phyloP scores from a whole-genome alignment of 208 protist species.

The Novymonas esmeraldas region DNA sequence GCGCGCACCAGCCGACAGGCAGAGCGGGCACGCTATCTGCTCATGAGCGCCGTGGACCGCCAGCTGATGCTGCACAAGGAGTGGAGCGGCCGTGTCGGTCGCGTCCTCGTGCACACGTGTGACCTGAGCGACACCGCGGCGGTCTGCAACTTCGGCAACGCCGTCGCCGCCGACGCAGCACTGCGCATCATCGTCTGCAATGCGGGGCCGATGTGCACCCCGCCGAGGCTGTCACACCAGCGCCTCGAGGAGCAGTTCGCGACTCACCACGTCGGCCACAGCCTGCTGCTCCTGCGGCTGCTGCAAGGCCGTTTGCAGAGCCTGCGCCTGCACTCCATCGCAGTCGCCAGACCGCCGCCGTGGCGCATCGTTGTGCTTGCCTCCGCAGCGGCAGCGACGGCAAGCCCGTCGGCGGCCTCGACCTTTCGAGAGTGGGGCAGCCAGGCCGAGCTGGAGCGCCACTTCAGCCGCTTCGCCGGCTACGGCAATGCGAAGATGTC shows the following conservation, averaged over 20 bases:
- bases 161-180: constrained; percentile 41
- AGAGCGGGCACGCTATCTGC: constrained; percentile 35
- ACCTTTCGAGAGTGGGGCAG: constrained; percentile 40
- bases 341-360: constrained; percentile 22
- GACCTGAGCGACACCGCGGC: constrained; percentile 64
- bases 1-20: constrained; percentile 32
- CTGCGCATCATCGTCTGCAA: constrained; percentile 65
- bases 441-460: constrained; percentile 16
- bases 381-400: constrained; percentile 43
- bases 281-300: constrained; percentile 56
- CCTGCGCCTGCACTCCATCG: constrained; percentile 21
- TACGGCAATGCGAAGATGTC: constrained; percentile 72
- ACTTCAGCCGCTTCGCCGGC: constrained; percentile 42
- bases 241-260: constrained; percentile 64
- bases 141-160: constrained; percentile 43
- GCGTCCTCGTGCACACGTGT: constrained; percentile 54
- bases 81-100: constrained; percentile 42
- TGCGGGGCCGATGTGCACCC: constrained; percentile 45
- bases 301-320: constrained; percentile 31
- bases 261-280: constrained; percentile 63
- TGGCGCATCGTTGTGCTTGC: constrained; percentile 63
- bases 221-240: constrained; percentile 42
- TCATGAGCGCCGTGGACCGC: constrained; percentile 49
- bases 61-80: constrained; percentile 71
- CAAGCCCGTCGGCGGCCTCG: constrained; percentile 30